Evolutionary conservation across 2,329 filamentous ascomycete species (phyloP).

Genomic region (Cladosporium austrohemisphaericum): DNA sequence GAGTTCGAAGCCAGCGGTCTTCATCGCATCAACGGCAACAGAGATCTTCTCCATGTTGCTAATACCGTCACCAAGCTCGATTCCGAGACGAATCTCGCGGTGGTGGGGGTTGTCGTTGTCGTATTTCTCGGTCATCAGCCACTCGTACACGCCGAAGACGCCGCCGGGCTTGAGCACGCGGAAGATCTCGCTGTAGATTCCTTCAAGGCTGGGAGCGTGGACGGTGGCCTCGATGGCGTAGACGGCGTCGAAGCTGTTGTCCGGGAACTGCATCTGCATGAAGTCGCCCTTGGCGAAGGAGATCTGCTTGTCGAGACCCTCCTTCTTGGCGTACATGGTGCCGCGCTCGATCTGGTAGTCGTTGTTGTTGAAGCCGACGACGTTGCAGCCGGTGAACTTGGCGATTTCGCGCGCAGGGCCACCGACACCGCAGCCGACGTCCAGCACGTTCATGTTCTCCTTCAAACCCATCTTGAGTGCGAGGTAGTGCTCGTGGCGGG

Average conservation of each 20-base stretch:
- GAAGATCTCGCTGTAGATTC: slow-evolving; percentile 92
- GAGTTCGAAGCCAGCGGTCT: slow-evolving; percentile 81
- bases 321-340: slow-evolving; percentile 76
- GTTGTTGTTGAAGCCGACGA: slow-evolving; percentile 96
- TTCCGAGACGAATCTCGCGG: slow-evolving; percentile 85
- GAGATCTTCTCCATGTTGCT: slow-evolving; percentile 92
- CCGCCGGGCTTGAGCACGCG: slow-evolving; percentile 94
- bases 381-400: slow-evolving; percentile 86
- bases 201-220: slow-evolving; percentile 84
- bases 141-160: slow-evolving; percentile 95
- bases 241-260: slow-evolving; percentile 88
- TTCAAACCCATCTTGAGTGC: slow-evolving; percentile 83
- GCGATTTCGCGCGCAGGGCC: slow-evolving; percentile 93
- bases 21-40: slow-evolving; percentile 77
- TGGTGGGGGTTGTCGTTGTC: slow-evolving; percentile 84
- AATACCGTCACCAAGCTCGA: slow-evolving; percentile 94
- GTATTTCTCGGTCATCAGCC: slow-evolving; percentile 96
- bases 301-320: slow-evolving; percentile 75
- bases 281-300: slow-evolving; percentile 93
- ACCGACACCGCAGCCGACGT: slow-evolving; percentile 95
- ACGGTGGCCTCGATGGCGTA: slow-evolving; percentile 98
- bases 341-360: slow-evolving; percentile 97
- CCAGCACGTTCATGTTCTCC: slow-evolving; percentile 83
- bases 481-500: slow-evolving; percentile 96
- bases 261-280: slow-evolving; percentile 97